Percentiles rank a stretch among this genome's conserved stretches.
Conservation (phyloP, 1,139 yeast species). For the Geotrichum cucujoidarum region DNA sequence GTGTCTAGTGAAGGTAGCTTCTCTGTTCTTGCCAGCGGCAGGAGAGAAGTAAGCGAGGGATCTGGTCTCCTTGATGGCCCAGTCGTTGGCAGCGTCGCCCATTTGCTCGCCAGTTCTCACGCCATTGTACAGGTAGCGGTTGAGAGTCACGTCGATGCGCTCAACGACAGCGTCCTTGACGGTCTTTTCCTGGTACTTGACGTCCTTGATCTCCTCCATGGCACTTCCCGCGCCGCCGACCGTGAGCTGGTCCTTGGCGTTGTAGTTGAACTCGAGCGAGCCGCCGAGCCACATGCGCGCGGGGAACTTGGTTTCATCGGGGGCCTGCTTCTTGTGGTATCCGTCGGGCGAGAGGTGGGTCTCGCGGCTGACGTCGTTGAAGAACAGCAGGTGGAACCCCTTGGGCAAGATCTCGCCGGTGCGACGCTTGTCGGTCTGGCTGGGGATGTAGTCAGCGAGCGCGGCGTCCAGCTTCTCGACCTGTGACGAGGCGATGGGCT, state of each 20-base stretch:
- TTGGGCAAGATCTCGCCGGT: constrained; percentile 35
- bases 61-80: constrained; percentile 33
- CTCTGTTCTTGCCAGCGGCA: constrained; percentile 24
- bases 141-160: constrained; percentile 32
- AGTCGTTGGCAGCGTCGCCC: constrained; percentile 16
- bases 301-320: constrained; percentile 42
- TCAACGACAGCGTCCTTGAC: constrained; percentile 16
- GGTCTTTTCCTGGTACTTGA: constrained; percentile 10
- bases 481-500: constrained; percentile 25
- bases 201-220: constrained; percentile 10
- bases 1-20: constrained; percentile 21
- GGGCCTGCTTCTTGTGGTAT: constrained; percentile 77
- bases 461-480: constrained; percentile 28
- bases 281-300: constrained; percentile 87
- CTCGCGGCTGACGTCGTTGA: constrained; percentile 53
- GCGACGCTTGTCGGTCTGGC: constrained; percentile 6
- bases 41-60: constrained; percentile 32
- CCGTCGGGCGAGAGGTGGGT: constrained; percentile 61
- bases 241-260: constrained; percentile 35
- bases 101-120: constrained; percentile 16
- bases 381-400: constrained; percentile 67
- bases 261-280: constrained; percentile 41
- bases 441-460: constrained; percentile 25
- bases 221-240: constrained; percentile 16
- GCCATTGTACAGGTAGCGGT: constrained; percentile 27